A percentile compares a stretch with the other conserved stretches of the same genome.
These are phyloP conservation scores for Blastomyces parvus DNA, from an alignment of 2,329 filamentous ascomycete genomes.

Conservation along the genomic window DNA sequence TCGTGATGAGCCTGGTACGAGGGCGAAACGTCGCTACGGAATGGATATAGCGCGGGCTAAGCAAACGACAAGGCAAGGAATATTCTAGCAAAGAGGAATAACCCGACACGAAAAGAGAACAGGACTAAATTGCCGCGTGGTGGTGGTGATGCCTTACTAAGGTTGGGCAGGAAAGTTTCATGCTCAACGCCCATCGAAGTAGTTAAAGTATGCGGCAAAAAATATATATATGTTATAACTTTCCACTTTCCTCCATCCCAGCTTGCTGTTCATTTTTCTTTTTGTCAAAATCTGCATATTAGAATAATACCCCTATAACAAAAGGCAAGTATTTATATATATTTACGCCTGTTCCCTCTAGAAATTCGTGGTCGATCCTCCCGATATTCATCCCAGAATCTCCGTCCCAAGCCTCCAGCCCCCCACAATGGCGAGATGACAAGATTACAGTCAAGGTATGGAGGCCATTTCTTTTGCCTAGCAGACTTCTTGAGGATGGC, in stretches of 20 bases:
- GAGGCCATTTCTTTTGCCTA: background rate
- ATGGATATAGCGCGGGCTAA: background rate
- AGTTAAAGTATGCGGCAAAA: background rate
- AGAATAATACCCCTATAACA: no score
- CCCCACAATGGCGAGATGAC: background rate
- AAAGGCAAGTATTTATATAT: background rate
- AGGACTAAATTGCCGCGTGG: background rate
- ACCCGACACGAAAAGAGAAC: background rate
- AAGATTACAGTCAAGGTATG: background rate
- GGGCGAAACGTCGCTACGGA: background rate
- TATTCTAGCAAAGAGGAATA: background rate
- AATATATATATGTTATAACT: background rate
- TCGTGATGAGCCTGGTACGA: background rate
- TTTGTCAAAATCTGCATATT: background rate
- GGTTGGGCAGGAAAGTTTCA: constrained; percentile 2
- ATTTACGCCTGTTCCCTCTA: background rate
- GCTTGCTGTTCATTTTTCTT: background rate
- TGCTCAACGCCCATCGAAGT: background rate
- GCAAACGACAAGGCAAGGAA: background rate
- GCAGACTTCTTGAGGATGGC: background rate
- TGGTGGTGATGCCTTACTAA: constrained; percentile 2
- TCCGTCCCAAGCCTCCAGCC: background rate
- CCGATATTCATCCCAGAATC: background rate
- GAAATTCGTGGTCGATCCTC: background rate
- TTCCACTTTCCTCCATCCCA: background rate